Evolutionary conservation across 1,284 basidiomycete genomes (phyloP).

Genomic region (Lignosus rhinocerotis): DNA sequence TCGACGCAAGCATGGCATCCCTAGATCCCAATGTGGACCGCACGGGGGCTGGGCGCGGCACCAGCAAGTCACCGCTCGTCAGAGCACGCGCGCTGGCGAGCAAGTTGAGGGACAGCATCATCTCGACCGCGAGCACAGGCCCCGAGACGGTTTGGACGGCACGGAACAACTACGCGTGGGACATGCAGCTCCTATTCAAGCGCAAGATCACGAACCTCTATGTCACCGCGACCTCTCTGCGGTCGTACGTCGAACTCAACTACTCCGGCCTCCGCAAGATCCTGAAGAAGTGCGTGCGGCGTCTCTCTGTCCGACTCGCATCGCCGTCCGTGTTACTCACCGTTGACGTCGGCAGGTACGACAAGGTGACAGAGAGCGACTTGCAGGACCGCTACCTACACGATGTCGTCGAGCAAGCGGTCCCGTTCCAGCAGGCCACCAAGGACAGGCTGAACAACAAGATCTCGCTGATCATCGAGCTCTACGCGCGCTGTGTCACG

Average conservation of each 20-base stretch:
- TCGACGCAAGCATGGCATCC: conserved; percentile 43
- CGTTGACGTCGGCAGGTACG: conserved; percentile 61
- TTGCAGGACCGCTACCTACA: conserved; percentile 86
- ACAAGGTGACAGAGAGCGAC: conserved; percentile 89
- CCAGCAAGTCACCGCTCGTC: conserved; percentile 30
- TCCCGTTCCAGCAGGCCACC: conserved; percentile 68
- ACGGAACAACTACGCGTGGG: conserved; percentile 83
- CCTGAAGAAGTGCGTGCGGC: conserved; percentile 76
- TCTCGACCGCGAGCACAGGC: conserved; percentile 35
- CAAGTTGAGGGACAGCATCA: conserved; percentile 54
- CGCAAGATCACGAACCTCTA: conserved; percentile 89
- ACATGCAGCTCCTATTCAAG: conserved; percentile 90
- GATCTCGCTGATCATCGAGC: conserved; percentile 63
- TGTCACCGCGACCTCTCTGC: conserved; percentile 80
- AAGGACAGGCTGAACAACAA: conserved; percentile 68
- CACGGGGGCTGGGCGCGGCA: conserved; percentile 14
- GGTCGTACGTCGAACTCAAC: conserved; percentile 94
- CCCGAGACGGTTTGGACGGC: conserved; percentile 77
- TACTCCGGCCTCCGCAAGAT: conserved; percentile 96
- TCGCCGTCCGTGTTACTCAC: neutral
- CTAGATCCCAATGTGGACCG: conserved; percentile 30
- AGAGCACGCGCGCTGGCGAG: conserved; percentile 44
- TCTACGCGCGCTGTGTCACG: conserved; percentile 89
- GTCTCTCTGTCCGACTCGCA: no score
- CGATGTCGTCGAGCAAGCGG: conserved; percentile 66